Percentiles rank a stretch among this genome's conserved stretches.
phyloP scores from a whole-genome alignment of 345 rosid genomes.

The Luvunga scandens region DNA sequence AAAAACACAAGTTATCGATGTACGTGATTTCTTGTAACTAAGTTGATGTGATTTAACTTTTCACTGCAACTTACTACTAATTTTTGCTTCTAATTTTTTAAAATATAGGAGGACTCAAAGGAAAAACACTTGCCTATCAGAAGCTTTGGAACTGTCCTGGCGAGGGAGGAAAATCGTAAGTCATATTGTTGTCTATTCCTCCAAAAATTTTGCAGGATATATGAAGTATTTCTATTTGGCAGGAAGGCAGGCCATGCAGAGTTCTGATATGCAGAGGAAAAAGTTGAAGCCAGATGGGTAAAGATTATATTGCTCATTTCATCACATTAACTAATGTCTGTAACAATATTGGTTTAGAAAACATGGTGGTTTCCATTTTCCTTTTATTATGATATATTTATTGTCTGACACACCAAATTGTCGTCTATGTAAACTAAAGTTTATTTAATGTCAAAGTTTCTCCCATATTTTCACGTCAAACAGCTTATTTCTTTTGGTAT shows the following conservation, averaged over 20 bases:
- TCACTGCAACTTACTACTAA: not conserved
- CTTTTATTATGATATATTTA: not conserved
- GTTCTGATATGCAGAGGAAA: constrained; percentile 37
- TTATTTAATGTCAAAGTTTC: not conserved
- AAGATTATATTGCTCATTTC: not conserved
- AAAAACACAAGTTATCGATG: constrained; percentile 45
- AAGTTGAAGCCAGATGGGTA: constrained; percentile 58
- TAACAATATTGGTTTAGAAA: not conserved
- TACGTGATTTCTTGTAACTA: constrained; percentile 24
- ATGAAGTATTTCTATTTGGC: constrained; percentile 16
- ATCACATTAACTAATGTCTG: not conserved
- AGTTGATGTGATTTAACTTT: not conserved
- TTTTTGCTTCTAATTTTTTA: constrained; percentile 1
- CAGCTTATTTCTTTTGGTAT: not conserved
- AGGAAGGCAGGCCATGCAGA: constrained; percentile 48
- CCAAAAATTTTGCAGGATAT: constrained; percentile 13
- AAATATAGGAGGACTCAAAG: constrained; percentile 43
- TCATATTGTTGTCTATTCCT: constrained; percentile 11
- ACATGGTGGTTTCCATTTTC: not conserved
- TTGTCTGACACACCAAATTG: not conserved
- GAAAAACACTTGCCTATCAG: constrained; percentile 51
- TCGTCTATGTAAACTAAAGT: not conserved
- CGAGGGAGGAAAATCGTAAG: constrained; percentile 63
- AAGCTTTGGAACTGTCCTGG: constrained; percentile 79
- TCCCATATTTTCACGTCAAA: not conserved